phyloP scores from a whole-genome alignment of 2,329 filamentous ascomycete species.

The Cladosporium sp. region DNA sequence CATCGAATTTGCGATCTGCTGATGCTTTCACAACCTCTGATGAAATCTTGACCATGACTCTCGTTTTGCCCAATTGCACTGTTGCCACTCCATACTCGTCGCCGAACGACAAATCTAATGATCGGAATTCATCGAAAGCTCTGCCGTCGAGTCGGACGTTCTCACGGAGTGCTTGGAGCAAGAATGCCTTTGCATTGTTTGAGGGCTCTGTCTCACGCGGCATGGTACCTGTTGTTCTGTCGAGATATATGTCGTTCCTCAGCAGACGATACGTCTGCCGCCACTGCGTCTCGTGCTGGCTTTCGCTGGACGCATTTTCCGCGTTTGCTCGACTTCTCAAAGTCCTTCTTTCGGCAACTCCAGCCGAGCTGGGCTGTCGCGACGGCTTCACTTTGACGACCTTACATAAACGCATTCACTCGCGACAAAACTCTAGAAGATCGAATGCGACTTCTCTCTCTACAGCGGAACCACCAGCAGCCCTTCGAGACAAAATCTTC shows the following conservation, averaged over 20 bases:
- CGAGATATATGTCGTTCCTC: not conserved
- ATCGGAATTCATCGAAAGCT: slow-evolving; percentile 72
- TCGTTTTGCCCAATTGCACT: slow-evolving; percentile 84
- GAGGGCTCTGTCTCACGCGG: slow-evolving; percentile 90
- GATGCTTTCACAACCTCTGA: slow-evolving; percentile 84
- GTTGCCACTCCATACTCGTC: slow-evolving; percentile 89
- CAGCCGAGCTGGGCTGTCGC: not conserved
- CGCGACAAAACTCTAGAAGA: no score
- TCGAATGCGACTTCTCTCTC: not conserved
- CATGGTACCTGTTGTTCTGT: slow-evolving; percentile 53
- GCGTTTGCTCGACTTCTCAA: slow-evolving; percentile 1
- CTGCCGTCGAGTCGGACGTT: slow-evolving; percentile 81
- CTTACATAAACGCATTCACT: no score
- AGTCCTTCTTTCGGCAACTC: slow-evolving; percentile 1
- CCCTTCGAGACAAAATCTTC: no score
- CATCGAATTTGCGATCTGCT: slow-evolving; percentile 87
- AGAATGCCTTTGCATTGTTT: slow-evolving; percentile 80
- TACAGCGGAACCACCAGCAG: not conserved
- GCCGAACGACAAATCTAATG: slow-evolving; percentile 74
- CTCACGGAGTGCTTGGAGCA: slow-evolving; percentile 75
- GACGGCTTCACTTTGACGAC: not conserved
- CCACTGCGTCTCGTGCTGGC: not conserved
- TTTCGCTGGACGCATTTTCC: slow-evolving; percentile 6
- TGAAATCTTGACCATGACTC: slow-evolving; percentile 78
- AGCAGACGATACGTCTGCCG: not conserved